Evolutionary conservation across 306 rosid species (phyloP).

Genomic region (Datisca glomerata): DNA sequence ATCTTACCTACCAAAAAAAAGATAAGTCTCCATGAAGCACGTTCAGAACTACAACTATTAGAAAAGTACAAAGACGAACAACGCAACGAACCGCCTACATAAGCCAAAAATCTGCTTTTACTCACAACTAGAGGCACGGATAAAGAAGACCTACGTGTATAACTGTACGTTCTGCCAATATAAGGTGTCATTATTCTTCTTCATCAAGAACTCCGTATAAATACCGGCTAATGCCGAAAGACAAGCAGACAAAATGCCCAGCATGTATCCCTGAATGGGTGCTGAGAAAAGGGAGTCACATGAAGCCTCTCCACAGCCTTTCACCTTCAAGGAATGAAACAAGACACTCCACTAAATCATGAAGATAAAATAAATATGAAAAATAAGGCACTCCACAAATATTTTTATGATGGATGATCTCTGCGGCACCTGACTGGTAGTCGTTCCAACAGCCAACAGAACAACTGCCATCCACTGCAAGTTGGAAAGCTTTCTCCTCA

Average conservation of each 20-base stretch:
- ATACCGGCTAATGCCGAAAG: slow-evolving; percentile 94
- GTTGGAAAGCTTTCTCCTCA: slow-evolving; percentile 70
- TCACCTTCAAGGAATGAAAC: slow-evolving; percentile 30
- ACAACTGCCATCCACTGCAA: slow-evolving; percentile 85
- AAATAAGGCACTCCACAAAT: too few species aligned
- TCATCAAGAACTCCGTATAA: slow-evolving; percentile 92
- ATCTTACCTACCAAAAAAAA: too few species aligned
- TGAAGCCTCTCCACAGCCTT: slow-evolving; percentile 82
- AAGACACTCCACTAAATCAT: neutral
- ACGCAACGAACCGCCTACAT: too few species aligned
- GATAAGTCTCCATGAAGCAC: too few species aligned
- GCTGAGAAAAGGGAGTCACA: slow-evolving; percentile 80
- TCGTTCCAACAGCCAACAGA: slow-evolving; percentile 85
- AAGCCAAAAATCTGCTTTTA: neutral
- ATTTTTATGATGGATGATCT: too few species aligned
- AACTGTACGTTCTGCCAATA: slow-evolving; percentile 97
- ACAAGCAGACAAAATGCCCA: slow-evolving; percentile 84
- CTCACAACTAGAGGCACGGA: slow-evolving; percentile 1
- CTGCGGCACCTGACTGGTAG: slow-evolving; percentile 81
- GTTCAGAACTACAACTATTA: too few species aligned
- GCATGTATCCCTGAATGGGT: slow-evolving; percentile 81
- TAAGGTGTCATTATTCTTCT: slow-evolving; percentile 89
- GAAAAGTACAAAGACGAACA: too few species aligned
- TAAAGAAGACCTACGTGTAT: slow-evolving; percentile 71
- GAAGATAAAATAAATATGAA: too few species aligned